These are phyloP conservation scores for Endotrypanum monterogeii DNA, from an alignment of 208 protist species.

Conservation along the genomic window DNA sequence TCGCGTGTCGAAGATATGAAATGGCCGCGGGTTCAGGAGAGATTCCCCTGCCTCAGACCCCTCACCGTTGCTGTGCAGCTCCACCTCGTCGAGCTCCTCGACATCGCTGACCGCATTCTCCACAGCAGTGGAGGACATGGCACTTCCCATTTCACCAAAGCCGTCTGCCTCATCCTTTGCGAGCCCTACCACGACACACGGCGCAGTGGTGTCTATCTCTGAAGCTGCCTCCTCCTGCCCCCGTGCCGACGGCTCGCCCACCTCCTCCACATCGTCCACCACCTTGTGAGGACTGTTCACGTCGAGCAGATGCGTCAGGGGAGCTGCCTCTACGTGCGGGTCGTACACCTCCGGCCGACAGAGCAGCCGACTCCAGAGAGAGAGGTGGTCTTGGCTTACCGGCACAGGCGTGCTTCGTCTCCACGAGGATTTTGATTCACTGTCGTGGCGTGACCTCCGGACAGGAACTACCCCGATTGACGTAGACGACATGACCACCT, in stretches of 20 bases:
- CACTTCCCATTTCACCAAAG: not conserved
- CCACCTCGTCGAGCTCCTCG: not conserved
- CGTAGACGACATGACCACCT: not conserved
- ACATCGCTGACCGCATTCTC: not conserved
- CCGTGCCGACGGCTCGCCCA: not conserved
- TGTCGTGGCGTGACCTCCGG: not conserved
- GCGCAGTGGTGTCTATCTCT: not conserved
- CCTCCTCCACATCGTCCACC: not conserved
- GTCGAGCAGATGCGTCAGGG: slow-evolving; percentile 19
- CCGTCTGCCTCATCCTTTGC: not conserved
- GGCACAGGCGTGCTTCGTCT: not conserved
- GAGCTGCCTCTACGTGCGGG: slow-evolving; percentile 31
- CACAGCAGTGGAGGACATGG: not conserved
- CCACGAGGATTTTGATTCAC: not conserved
- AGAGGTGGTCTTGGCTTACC: slow-evolving; percentile 6
- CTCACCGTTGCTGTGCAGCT: not conserved
- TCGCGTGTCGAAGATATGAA: slow-evolving; percentile 11
- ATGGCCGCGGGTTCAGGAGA: not conserved
- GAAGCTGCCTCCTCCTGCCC: no score
- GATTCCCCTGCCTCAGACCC: not conserved
- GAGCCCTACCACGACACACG: not conserved
- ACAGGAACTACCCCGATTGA: not conserved
- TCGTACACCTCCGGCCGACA: slow-evolving; percentile 55
- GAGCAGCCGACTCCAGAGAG: slow-evolving; percentile 48
- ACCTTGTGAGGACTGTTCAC: not conserved